These are phyloP conservation scores for Xerocomellus intermedius DNA, from an alignment of 768 basidiomycete species.

Conservation along the genomic window DNA sequence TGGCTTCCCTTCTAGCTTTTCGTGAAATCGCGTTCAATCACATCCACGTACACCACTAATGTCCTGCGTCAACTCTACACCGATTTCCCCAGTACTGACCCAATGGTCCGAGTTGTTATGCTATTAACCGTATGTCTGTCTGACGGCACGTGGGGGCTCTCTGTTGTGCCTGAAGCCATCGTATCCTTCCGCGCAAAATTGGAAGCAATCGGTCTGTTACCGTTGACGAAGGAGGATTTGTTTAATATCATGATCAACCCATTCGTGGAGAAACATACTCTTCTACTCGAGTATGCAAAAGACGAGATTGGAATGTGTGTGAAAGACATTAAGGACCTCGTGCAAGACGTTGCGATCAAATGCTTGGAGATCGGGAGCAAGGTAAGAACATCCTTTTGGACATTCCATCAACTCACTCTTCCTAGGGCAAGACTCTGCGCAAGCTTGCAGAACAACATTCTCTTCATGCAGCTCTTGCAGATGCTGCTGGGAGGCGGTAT, in stretches of 20 bases:
- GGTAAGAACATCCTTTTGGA: conserved; percentile 15
- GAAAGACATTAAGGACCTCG: conserved; percentile 44
- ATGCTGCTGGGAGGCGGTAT: conserved; percentile 49
- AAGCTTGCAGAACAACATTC: conserved; percentile 51
- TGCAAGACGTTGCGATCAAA: conserved; percentile 56
- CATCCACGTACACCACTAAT: conserved; percentile 44
- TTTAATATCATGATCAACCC: conserved; percentile 64
- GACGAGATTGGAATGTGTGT: conserved; percentile 42
- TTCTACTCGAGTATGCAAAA: conserved; percentile 51
- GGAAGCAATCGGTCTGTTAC: conserved; percentile 52
- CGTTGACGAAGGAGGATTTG: conserved; percentile 57
- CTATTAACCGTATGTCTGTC: conserved; percentile 64
- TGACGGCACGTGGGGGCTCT: conserved; percentile 26
- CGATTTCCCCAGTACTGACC: conserved; percentile 65
- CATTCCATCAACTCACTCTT: conserved; percentile 11
- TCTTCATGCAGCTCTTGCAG: conserved; percentile 43
- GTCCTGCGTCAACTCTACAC: conserved; percentile 59
- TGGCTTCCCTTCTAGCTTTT: conserved; percentile 50
- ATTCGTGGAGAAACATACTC: conserved; percentile 59
- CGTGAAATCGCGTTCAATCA: conserved; percentile 65
- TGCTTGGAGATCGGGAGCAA: conserved; percentile 64
- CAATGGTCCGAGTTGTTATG: conserved; percentile 66
- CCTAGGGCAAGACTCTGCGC: conserved; percentile 64
- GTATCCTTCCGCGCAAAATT: conserved; percentile 48
- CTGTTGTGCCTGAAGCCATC: conserved; percentile 26